Percentiles rank a stretch among this genome's conserved stretches.
Conservation (phyloP, 768 basidiomycete genomes). For the Tephrocybe sp. region DNA sequence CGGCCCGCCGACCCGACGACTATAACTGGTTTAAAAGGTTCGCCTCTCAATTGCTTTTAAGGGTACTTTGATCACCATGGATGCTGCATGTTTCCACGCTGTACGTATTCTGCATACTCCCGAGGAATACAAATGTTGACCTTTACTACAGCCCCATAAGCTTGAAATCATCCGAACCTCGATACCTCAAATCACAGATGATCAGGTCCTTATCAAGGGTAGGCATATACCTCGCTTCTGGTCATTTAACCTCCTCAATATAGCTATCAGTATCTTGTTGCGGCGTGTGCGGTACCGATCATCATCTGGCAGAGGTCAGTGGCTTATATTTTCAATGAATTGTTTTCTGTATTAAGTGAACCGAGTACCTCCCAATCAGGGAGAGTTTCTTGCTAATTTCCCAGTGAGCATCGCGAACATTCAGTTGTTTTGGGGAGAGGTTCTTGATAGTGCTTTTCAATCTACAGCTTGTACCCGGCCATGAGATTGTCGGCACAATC, state of each 20-base stretch:
- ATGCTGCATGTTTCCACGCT: constrained; percentile 69
- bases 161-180: constrained; percentile 52
- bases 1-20: constrained; percentile 2
- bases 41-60: too few species aligned
- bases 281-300: constrained; percentile 70
- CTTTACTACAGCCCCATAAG: constrained; percentile 36
- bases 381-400: constrained; percentile 71
- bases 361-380: constrained; percentile 26
- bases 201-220: constrained; percentile 63
- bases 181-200: constrained; percentile 49
- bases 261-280: constrained; percentile 26
- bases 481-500: constrained; percentile 32
- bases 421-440: background rate
- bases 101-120: constrained; percentile 35
- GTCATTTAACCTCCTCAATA: background rate
- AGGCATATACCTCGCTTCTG: background rate
- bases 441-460: constrained; percentile 5
- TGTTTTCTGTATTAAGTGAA: background rate
- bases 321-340: background rate
- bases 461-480: constrained; percentile 41
- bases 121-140: background rate
- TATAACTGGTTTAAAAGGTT: too few species aligned
- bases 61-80: constrained; percentile 51
- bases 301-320: constrained; percentile 48
- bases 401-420: constrained; percentile 42